A percentile compares a stretch with the other conserved stretches of the same genome.
Conservation (phyloP, 768 basidiomycete species). For the Multifurca ochricompacta region DNA sequence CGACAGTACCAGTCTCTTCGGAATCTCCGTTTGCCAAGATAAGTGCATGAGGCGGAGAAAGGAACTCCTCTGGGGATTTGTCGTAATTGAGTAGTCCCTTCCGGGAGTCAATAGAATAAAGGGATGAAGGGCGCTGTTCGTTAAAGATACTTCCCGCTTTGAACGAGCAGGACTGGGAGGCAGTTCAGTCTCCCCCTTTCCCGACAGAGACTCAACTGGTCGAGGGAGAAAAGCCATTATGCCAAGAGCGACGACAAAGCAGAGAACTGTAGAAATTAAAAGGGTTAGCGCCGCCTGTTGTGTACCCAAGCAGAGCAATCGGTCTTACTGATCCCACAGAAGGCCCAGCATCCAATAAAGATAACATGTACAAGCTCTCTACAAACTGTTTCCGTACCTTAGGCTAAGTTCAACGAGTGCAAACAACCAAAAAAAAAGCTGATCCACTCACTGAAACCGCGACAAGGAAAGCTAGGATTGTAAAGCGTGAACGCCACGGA, state of each 20-base stretch:
- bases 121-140: background rate
- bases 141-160: background rate
- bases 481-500: conserved; percentile 6
- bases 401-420: background rate
- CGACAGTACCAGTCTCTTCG: background rate
- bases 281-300: background rate
- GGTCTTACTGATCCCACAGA: conserved; percentile 10
- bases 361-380: background rate
- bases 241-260: conserved; percentile 2
- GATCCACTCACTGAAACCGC: conserved; percentile 3
- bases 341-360: conserved; percentile 10
- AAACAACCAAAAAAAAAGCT: background rate
- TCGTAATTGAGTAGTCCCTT: background rate
- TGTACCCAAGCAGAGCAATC: background rate
- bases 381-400: conserved; percentile 2
- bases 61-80: background rate
- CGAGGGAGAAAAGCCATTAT: conserved; percentile 10
- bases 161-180: conserved; percentile 3
- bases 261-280: conserved; percentile 2
- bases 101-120: conserved; percentile 4
- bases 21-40: background rate
- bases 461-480: conserved; percentile 7
- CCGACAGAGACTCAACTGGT: conserved; percentile 2
- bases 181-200: background rate
- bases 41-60: background rate